Percentiles rank a stretch among this genome's conserved stretches.
Conservation (phyloP, 2,329 filamentous ascomycete species). For the Penicillium sp. region DNA sequence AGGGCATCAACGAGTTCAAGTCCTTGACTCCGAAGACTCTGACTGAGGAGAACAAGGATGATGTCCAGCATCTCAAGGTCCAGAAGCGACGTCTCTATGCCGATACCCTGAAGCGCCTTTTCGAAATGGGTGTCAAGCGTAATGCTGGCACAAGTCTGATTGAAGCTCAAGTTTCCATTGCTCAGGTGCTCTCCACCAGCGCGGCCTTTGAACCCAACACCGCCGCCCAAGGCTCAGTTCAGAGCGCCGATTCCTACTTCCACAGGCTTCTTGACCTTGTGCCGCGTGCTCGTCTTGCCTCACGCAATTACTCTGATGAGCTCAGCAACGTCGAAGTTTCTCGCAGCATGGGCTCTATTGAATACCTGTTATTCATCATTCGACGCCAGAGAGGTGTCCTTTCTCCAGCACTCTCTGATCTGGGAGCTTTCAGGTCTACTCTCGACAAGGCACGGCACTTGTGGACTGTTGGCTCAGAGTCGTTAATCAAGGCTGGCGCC, state of each 20-base stretch:
- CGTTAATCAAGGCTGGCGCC: constrained; percentile 26
- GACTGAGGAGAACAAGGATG: constrained; percentile 81
- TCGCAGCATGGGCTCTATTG: constrained; percentile 80
- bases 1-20: constrained; percentile 71
- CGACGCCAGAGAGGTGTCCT: constrained; percentile 44
- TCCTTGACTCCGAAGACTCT: constrained; percentile 80
- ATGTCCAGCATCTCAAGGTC: constrained; percentile 85
- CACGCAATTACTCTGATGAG: constrained; percentile 78
- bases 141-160: constrained; percentile 77
- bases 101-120: constrained; percentile 78
- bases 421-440: constrained; percentile 34
- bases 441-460: constrained; percentile 37
- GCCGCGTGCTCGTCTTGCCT: constrained; percentile 65
- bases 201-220: constrained; percentile 38
- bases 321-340: constrained; percentile 77
- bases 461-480: constrained; percentile 32
- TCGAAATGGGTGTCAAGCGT: constrained; percentile 85
- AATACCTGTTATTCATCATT: constrained; percentile 69
- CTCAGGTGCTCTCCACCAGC: constrained; percentile 67
- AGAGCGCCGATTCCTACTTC: constrained; percentile 69
- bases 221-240: constrained; percentile 25
- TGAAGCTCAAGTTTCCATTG: constrained; percentile 70
- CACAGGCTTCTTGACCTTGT: constrained; percentile 77
- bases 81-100: constrained; percentile 88
- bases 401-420: constrained; percentile 33